These are phyloP conservation scores for Chaetomium sp. DNA, from an alignment of 2,329 filamentous ascomycete species.

Conservation along the genomic window DNA sequence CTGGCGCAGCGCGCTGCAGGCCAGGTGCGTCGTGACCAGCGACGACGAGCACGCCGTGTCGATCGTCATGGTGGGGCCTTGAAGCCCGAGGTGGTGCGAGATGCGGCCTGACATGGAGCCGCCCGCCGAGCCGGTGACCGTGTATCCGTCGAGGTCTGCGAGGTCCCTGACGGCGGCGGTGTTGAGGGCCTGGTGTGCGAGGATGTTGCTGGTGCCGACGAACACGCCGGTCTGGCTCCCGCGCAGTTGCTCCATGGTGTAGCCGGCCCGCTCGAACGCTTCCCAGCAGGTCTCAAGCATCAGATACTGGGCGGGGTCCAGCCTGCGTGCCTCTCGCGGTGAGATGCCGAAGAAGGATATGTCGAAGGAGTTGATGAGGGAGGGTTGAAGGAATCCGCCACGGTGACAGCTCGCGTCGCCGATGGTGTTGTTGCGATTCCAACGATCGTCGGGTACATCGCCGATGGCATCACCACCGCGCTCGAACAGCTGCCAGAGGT, in stretches of 20 bases:
- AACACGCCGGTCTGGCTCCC: slow-evolving; percentile 1
- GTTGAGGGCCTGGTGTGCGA: not conserved
- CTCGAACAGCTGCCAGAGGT: not conserved
- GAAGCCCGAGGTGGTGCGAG: not conserved
- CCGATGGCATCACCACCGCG: not conserved
- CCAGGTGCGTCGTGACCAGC: not conserved
- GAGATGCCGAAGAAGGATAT: not conserved
- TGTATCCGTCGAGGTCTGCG: slow-evolving; percentile 1
- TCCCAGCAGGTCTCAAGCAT: slow-evolving; percentile 1
- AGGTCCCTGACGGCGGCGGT: not conserved
- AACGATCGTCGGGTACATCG: not conserved
- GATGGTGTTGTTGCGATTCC: not conserved
- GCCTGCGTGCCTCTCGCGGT: slow-evolving; percentile 1
- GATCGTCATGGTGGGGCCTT: not conserved
- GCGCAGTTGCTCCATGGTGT: slow-evolving; percentile 1
- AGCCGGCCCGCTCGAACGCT: not conserved
- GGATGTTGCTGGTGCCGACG: slow-evolving; percentile 1
- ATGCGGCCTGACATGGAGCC: not conserved
- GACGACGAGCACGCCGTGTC: not conserved
- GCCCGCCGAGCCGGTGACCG: not conserved
- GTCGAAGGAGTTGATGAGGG: not conserved
- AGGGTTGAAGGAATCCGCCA: not conserved
- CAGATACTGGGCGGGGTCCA: slow-evolving; percentile 1
- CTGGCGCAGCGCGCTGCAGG: not conserved
- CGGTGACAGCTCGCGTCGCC: not conserved